These are phyloP conservation scores for Nicotiana knightiana DNA, from an alignment of 257 asterid genomes.

Conservation along the genomic window DNA sequence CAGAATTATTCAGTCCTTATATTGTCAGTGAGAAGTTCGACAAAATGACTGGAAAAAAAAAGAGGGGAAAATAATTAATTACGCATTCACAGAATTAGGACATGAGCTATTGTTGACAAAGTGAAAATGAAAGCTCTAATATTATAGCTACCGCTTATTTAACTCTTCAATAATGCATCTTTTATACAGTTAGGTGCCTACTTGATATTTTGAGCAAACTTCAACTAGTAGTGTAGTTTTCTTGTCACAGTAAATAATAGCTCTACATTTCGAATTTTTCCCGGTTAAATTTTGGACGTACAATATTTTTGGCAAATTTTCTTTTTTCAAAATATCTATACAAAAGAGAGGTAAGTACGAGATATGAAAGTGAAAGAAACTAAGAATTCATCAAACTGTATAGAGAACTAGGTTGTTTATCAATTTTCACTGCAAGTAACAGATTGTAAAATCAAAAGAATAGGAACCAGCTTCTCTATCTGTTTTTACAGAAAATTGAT, in stretches of 20 bases:
- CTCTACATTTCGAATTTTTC: neutral
- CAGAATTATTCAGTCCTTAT: neutral
- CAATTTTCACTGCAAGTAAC: too few species aligned
- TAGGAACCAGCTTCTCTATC: too few species aligned
- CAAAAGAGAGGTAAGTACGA: too few species aligned
- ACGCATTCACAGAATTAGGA: neutral
- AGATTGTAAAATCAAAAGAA: too few species aligned
- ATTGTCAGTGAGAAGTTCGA: neutral
- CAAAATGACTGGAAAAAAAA: neutral
- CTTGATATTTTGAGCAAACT: neutral
- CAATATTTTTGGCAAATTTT: too few species aligned
- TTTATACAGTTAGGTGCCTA: neutral
- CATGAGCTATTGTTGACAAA: neutral
- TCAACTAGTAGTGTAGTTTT: neutral
- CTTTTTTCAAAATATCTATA: too few species aligned
- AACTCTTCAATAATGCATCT: neutral
- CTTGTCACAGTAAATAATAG: neutral
- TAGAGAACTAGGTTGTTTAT: too few species aligned
- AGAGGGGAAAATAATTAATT: neutral
- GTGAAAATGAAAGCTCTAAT: neutral
- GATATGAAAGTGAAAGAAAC: too few species aligned
- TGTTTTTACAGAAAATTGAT: too few species aligned
- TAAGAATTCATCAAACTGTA: too few species aligned
- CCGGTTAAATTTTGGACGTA: neutral
- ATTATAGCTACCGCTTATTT: neutral